Evolutionary conservation across 1,284 basidiomycete species (phyloP), one percentile per base, ranked within the genome.

Genomic region (Sanghuangporus baumii): DNA sequence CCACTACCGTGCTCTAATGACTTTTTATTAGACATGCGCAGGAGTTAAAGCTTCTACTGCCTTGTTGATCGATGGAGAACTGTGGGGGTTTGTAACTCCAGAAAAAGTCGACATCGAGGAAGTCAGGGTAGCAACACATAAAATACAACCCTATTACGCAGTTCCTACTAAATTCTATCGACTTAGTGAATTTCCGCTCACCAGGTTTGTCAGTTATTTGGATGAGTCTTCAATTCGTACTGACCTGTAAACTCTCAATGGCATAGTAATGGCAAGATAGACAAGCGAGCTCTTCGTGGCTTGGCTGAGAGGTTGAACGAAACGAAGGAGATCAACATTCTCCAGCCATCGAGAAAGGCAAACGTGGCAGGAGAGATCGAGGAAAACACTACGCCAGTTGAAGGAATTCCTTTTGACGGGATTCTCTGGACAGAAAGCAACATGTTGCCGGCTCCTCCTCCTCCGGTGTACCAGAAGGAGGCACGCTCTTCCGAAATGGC

Each of bases 91-190:
- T 66, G 72, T 79, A 20, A 79, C 79, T 6, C 83, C 84, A 3
- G 69, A 69, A 4, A 71, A 66, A n/a, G 74, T 77, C 9, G 71
- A 74, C 54, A 66, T 74, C 16, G 76, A 79, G 36, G 72, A 72
- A 31, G 79, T 84, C 8, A 75, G 73, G 60, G 73, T 74, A 16
- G 77, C 79, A 23, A 74, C 79, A 3, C 72, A 78, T 23, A 78
- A 80, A 65, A 74, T 82, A 18, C 81, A 84, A 67, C 82, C 84
- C 12, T 84, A 85, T 70, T 85, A 86, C 69, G 83, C 82, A 4
- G 80, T 84, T 14, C 84, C 84, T 2, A 77, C 78, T 0, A 75
- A 75, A 43, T 78, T 77, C 64, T 63, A 81, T 50, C 69, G 73
- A 4, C 70, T 84, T 63, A 72, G 73, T 38, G 72, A 74, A 26